Conservation (phyloP, 305 asterid genomes). For the Fraxinus velutina region DNA sequence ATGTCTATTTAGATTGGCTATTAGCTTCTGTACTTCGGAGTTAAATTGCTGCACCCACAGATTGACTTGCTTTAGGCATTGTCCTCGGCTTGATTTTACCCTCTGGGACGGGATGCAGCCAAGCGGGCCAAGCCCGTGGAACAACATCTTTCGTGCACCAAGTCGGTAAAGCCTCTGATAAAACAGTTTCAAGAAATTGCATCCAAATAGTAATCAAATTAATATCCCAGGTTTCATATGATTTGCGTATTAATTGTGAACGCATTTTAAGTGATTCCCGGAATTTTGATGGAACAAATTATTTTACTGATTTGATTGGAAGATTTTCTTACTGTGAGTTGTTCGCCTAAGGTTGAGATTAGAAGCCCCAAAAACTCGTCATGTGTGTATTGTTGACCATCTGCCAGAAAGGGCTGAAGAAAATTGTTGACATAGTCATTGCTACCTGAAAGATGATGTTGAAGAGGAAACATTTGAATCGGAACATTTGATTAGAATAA, state of each 20-base stretch:
- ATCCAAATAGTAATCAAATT: neutral
- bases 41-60: conserved; percentile 61
- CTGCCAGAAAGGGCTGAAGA: conserved; percentile 65
- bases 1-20: conserved; percentile 40
- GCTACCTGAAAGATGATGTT: conserved; percentile 50
- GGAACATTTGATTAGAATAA: neutral
- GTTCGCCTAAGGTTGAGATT: conserved; percentile 54
- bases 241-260: neutral
- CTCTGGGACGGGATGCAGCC: conserved; percentile 87
- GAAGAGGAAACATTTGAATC: neutral
- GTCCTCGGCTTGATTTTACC: conserved; percentile 47
- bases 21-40: conserved; percentile 45
- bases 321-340: conserved; percentile 39
- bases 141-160: conserved; percentile 71
- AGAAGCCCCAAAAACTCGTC: conserved; percentile 58
- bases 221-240: neutral
- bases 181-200: neutral
- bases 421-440: conserved; percentile 78
- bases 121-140: conserved; percentile 66
- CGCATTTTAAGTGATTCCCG: neutral
- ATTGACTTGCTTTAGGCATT: conserved; percentile 65
- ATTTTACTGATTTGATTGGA: neutral
- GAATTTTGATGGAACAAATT: neutral
- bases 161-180: conserved; percentile 54
- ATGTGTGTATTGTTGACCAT: conserved; percentile 61